Percentiles rank a stretch among this genome's conserved stretches.
Conservation (phyloP, 2,329 filamentous ascomycete species). For the Alternaria ventricosa region DNA sequence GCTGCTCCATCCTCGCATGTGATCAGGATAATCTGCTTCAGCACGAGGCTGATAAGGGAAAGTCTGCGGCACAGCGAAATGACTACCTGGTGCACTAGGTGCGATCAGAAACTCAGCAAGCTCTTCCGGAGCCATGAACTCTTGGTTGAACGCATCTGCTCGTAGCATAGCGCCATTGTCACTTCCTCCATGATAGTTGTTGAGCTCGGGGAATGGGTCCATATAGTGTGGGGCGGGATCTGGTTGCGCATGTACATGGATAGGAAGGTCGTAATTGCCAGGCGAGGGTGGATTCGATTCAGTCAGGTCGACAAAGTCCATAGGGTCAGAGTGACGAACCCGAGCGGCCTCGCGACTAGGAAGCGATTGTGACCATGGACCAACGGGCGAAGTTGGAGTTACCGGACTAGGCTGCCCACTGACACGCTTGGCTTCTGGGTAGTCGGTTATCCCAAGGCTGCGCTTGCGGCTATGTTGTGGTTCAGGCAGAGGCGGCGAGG, state of each 20-base stretch:
- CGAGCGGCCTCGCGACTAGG: slow-evolving; percentile 4
- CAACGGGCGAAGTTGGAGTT: slow-evolving; percentile 29
- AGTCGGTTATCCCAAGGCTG: slow-evolving; percentile 22
- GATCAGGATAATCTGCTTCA: not conserved
- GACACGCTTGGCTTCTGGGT: slow-evolving; percentile 33
- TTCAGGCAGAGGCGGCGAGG: slow-evolving; percentile 1
- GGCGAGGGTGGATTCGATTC: slow-evolving; percentile 27
- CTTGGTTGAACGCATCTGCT: slow-evolving; percentile 26
- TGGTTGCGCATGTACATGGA: not conserved
- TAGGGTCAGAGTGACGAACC: not conserved
- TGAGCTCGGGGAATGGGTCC: slow-evolving; percentile 15
- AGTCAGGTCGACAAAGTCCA: slow-evolving; percentile 28
- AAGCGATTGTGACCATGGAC: slow-evolving; percentile 7
- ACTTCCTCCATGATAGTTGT: slow-evolving; percentile 2
- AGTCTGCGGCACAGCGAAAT: slow-evolving; percentile 22
- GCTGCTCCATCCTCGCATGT: slow-evolving; percentile 6
- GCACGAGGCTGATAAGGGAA: not conserved
- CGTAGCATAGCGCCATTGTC: slow-evolving; percentile 11
- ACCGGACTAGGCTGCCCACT: slow-evolving; percentile 30
- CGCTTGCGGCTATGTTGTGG: slow-evolving; percentile 32
- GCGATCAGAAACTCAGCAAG: slow-evolving; percentile 38
- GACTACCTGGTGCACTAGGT: slow-evolving; percentile 17
- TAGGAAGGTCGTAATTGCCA: not conserved
- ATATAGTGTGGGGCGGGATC: not conserved
- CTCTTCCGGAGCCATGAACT: slow-evolving; percentile 34